These are phyloP conservation scores for Medicago ruthenica DNA, from an alignment of 306 rosid genomes.

Conservation along the genomic window DNA sequence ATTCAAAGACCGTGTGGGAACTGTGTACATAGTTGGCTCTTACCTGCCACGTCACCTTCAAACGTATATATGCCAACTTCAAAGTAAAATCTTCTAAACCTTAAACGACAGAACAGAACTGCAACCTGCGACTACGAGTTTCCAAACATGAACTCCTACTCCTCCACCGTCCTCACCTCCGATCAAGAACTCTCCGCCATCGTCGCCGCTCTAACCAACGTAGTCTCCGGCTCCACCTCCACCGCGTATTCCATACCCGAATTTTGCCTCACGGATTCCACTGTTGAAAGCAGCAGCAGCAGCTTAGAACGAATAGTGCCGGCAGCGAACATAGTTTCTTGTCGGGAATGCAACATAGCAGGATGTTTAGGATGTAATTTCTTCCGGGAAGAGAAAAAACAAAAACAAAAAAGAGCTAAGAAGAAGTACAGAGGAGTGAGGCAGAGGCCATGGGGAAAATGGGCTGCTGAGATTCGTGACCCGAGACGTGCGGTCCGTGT, in stretches of 20 bases:
- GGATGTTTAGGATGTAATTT: constrained; percentile 75
- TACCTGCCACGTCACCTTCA: constrained; percentile 50
- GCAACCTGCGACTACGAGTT: neutral
- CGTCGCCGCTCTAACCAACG: constrained; percentile 76
- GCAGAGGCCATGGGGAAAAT: constrained; percentile 96
- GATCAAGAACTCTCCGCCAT: constrained; percentile 78
- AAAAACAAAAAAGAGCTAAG: constrained; percentile 54
- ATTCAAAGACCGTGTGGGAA: constrained; percentile 48
- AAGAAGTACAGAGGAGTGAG: constrained; percentile 91
- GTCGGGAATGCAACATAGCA: constrained; percentile 55
- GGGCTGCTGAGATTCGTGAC: constrained; percentile 95
- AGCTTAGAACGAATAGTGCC: neutral
- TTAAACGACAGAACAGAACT: neutral
- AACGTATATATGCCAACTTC: constrained; percentile 46
- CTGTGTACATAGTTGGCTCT: constrained; percentile 53
- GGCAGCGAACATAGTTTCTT: constrained; percentile 45
- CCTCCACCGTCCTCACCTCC: constrained; percentile 45
- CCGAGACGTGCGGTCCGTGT: constrained; percentile 73
- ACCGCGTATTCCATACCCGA: no score
- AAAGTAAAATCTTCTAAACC: neutral
- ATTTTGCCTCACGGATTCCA: no score
- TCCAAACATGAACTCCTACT: constrained; percentile 39
- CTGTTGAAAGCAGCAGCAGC: neutral
- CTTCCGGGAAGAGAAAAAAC: constrained; percentile 50
- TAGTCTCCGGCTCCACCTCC: constrained; percentile 67